Base-by-base conservation (phyloP, 805 yeast species). In the Candida jianshihensis region DNA sequence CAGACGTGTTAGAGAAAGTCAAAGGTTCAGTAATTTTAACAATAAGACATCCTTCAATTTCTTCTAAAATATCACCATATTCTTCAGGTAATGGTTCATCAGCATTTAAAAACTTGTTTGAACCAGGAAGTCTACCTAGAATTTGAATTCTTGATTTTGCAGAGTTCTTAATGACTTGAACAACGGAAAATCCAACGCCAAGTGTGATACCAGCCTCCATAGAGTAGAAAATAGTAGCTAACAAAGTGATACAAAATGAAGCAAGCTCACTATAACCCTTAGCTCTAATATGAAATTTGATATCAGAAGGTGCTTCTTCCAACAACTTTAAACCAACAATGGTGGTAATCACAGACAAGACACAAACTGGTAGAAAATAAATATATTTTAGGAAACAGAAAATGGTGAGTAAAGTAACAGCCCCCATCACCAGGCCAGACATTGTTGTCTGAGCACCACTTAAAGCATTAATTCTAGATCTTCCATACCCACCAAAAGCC, bases 401-500 rank as follows among this genome's bases (percentile, higher is more conserved):
- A 0, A 82, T 74, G 5, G 86, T 78, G 14, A 85, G 43, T 31
- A 88, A 58, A 0, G 96, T 81, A 5, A 80, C 65, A 3, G 74
- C n/a, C 0, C 95, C 90, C 81, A 89, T 81, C 10, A 84, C 72
- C 4, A 78, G 75, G 0, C 95, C 95, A n/a, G 92, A 73, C 54
- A 81, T 64, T 10, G 89, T 89, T 0, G 96, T 84, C 44, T 75
- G 75, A 0, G 94, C 97, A 5, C 96, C 96, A 12, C 88, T 77
- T 35, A 87, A 64, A 1, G 89, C 82, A 61, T 90, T 90, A 40
- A 90, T 79, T 51, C 84, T 88, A 14, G 95, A 82, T 50, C 97
- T 71, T 2, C 96, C 97, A 53, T 89, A 90, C 0, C 97, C 97
- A 9, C 97, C 98, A 67, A 89, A 89, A 0, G 95, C 76, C 0